Conservation (phyloP, 139 green algal genomes). For the Chlorella sp. region DNA sequence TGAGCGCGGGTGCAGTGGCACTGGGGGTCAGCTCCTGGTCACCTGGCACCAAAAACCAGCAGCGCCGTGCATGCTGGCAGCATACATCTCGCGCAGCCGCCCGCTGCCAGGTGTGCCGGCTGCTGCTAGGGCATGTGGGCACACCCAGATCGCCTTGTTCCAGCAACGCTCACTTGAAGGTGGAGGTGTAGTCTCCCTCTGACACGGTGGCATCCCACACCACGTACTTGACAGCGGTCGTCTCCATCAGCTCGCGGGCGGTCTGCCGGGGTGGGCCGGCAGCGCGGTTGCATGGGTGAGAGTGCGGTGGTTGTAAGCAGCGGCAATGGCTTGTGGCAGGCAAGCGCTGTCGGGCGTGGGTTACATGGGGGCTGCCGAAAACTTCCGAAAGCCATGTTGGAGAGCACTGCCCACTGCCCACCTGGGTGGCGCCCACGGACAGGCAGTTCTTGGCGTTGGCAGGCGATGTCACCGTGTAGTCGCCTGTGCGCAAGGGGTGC, state of each 20-base stretch:
- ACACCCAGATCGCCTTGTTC: too few species aligned
- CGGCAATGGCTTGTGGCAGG: too few species aligned
- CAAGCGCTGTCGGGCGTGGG: too few species aligned
- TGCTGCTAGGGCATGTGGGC: too few species aligned
- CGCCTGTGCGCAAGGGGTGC: constrained; percentile 38
- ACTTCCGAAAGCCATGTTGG: too few species aligned
- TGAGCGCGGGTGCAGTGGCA: background rate
- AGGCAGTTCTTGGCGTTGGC: constrained; percentile 89
- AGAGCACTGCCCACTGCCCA: too few species aligned
- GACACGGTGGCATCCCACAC: constrained; percentile 32
- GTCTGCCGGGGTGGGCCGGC: constrained; percentile 28
- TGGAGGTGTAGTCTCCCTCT: background rate
- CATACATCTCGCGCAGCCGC: too few species aligned
- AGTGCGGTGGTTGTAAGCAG: too few species aligned
- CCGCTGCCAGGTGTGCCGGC: background rate
- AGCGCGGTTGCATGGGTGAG: too few species aligned
- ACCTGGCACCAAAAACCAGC: too few species aligned
- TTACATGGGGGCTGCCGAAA: too few species aligned
- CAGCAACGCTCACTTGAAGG: background rate
- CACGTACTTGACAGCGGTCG: background rate
- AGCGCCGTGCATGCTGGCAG: background rate
- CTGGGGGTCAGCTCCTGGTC: background rate
- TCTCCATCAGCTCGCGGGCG: background rate
- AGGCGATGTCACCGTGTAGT: constrained; percentile 34
- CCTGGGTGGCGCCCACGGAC: constrained; percentile 76